Percentiles rank a stretch among this genome's conserved stretches.
These are phyloP conservation scores for Cyberlindnera suaveolens DNA, from an alignment of 805 yeast species.

Conservation along the genomic window DNA sequence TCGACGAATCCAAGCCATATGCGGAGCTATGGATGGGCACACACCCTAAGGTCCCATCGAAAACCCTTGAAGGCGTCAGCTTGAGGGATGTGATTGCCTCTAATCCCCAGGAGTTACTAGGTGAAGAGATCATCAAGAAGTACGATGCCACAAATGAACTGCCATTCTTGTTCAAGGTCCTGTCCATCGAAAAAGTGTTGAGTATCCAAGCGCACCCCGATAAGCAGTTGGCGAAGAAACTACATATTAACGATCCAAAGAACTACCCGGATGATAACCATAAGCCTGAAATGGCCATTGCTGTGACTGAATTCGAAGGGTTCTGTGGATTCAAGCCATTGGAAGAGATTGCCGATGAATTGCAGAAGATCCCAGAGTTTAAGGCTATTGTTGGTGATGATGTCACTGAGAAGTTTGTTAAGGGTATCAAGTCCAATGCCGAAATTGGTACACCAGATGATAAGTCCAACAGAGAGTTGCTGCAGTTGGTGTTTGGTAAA, in stretches of 20 bases:
- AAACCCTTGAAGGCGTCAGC: conserved; percentile 42
- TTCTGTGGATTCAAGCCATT: conserved; percentile 97
- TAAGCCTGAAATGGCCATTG: conserved; percentile 99
- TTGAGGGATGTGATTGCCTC: conserved; percentile 62
- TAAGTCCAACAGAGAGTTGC: conserved; percentile 49
- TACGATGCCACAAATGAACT: conserved; percentile 67
- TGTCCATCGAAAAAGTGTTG: conserved; percentile 87
- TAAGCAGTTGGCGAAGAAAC: conserved; percentile 68
- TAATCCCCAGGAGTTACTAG: conserved; percentile 55
- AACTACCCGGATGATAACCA: conserved; percentile 98
- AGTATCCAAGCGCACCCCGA: conserved; percentile 98
- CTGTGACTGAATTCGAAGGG: conserved; percentile 92
- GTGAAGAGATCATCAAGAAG: conserved; percentile 49
- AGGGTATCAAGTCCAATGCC: conserved; percentile 38
- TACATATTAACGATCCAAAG: conserved; percentile 79
- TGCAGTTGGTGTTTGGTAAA: conserved; percentile 70
- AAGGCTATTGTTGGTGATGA: conserved; percentile 61
- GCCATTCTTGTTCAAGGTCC: conserved; percentile 91
- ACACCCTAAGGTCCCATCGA: conserved; percentile 87
- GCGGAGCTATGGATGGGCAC: conserved; percentile 99
- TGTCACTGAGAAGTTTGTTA: conserved; percentile 45
- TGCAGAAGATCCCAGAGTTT: conserved; percentile 74
- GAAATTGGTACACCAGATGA: conserved; percentile 44
- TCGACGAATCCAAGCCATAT: conserved; percentile 78
- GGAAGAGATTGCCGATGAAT: conserved; percentile 61